phyloP scores from a whole-genome alignment of 495 filamentous ascomycete species.

The Penicillium diatomitis region DNA sequence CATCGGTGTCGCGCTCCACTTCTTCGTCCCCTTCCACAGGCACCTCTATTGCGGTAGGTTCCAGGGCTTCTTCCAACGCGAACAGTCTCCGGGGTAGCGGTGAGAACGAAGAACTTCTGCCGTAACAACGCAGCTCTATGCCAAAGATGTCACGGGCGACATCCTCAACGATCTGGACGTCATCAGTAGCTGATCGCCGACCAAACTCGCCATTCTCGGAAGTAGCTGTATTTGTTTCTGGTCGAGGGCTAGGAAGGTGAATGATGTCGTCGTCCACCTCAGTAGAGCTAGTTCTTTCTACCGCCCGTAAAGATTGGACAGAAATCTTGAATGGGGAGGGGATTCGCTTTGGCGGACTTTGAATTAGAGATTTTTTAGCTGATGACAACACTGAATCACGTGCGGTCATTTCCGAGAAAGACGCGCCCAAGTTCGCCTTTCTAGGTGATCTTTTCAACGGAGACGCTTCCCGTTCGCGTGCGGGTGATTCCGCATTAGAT shows the following conservation, averaged over 20 bases:
- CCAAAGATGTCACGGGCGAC: slow-evolving; percentile 21
- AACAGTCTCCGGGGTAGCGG: not conserved
- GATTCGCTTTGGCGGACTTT: slow-evolving; percentile 36
- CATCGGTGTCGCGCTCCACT: not conserved
- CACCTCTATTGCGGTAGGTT: slow-evolving; percentile 2
- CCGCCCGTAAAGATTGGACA: slow-evolving; percentile 7
- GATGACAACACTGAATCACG: slow-evolving; percentile 26
- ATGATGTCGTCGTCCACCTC: not conserved
- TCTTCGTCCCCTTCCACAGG: not conserved
- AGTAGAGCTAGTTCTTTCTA: not conserved
- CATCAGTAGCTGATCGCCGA: slow-evolving; percentile 1
- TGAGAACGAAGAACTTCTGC: slow-evolving; percentile 3
- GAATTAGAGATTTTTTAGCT: slow-evolving; percentile 27
- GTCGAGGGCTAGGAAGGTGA: not conserved
- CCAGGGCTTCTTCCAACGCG: slow-evolving; percentile 1
- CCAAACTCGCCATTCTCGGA: not conserved
- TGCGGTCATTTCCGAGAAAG: slow-evolving; percentile 20
- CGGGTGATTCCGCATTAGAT: slow-evolving; percentile 16
- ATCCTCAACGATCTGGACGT: slow-evolving; percentile 18
- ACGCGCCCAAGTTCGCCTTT: slow-evolving; percentile 31
- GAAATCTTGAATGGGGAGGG: slow-evolving; percentile 32
- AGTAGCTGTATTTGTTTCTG: not conserved
- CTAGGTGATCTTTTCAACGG: slow-evolving; percentile 39
- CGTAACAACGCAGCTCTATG: slow-evolving; percentile 13
- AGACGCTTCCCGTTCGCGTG: slow-evolving; percentile 19